Percentiles rank a stretch among this genome's conserved stretches.
phyloP scores from a whole-genome alignment of 2,329 filamentous ascomycete species.

The Botrytis deweyae region DNA sequence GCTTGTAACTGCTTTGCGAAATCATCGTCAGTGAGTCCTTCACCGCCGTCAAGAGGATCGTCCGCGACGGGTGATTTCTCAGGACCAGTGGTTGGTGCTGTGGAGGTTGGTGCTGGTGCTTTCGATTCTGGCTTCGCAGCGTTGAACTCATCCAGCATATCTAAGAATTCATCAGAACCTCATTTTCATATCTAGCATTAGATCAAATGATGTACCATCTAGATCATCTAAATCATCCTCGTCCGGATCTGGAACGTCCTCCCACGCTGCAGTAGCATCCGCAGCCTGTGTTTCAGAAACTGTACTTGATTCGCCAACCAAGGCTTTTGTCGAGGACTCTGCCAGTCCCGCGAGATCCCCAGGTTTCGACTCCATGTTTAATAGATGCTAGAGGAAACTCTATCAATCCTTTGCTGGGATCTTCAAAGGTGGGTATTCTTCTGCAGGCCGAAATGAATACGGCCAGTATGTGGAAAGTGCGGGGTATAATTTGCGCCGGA shows the following conservation, averaged over 20 bases:
- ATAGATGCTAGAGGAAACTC: slow-evolving; percentile 1
- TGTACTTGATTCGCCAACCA: slow-evolving; percentile 26
- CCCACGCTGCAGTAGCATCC: slow-evolving; percentile 33
- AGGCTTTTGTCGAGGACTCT: slow-evolving; percentile 25
- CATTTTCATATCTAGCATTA: not conserved
- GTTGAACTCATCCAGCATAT: slow-evolving; percentile 91
- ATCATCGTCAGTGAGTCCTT: slow-evolving; percentile 65
- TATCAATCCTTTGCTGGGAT: slow-evolving; percentile 17
- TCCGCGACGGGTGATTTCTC: slow-evolving; percentile 33
- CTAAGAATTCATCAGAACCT: slow-evolving; percentile 45
- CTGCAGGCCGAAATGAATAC: slow-evolving; percentile 12
- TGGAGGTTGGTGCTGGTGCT: slow-evolving; percentile 29
- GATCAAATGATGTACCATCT: slow-evolving; percentile 60
- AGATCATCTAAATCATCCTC: slow-evolving; percentile 91
- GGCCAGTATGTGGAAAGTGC: slow-evolving; percentile 19
- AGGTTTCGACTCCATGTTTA: slow-evolving; percentile 33
- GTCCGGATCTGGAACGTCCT: slow-evolving; percentile 79
- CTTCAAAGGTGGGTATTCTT: slow-evolving; percentile 17
- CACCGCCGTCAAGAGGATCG: slow-evolving; percentile 27
- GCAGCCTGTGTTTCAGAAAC: slow-evolving; percentile 18
- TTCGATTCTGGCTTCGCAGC: slow-evolving; percentile 57
- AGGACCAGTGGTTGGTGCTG: slow-evolving; percentile 36
- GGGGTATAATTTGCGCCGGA: slow-evolving; percentile 19
- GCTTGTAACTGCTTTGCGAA: slow-evolving; percentile 85
- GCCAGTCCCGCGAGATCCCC: slow-evolving; percentile 28